phyloP scores from a whole-genome alignment of 208 protist genomes.

The Trichomonas tenax region DNA sequence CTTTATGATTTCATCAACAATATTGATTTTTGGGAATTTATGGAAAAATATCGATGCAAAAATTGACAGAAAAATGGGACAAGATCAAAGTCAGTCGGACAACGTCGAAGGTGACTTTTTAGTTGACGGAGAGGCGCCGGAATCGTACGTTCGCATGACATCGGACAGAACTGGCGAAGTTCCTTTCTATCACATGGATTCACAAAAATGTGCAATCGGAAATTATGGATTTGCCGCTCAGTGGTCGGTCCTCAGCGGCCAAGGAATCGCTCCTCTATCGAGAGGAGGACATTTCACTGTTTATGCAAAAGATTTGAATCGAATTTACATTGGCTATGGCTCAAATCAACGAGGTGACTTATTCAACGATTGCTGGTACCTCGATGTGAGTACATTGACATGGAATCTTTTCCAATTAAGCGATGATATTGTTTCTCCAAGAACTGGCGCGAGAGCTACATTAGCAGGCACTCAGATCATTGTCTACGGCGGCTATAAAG shows the following conservation, averaged over 20 bases:
- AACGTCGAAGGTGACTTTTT: neutral
- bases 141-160: neutral
- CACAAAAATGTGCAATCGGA: neutral
- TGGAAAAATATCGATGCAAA: too few species aligned
- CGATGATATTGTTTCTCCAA: neutral
- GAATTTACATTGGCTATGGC: neutral
- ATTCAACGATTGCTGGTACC: neutral
- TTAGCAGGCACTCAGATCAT: neutral
- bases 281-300: neutral
- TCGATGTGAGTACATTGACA: neutral
- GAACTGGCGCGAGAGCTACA: neutral
- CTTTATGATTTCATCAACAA: too few species aligned
- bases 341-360: neutral
- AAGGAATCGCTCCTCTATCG: neutral
- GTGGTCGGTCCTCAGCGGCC: neutral
- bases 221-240: neutral
- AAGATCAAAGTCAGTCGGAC: neutral
- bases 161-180: neutral
- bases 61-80: neutral
- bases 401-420: neutral
- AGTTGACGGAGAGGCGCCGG: neutral
- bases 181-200: neutral
- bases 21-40: too few species aligned
- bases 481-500: neutral
- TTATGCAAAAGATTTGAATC: neutral